Base-by-base conservation (phyloP, 805 yeast genomes). In the Schwanniomyces polymorphus region DNA sequence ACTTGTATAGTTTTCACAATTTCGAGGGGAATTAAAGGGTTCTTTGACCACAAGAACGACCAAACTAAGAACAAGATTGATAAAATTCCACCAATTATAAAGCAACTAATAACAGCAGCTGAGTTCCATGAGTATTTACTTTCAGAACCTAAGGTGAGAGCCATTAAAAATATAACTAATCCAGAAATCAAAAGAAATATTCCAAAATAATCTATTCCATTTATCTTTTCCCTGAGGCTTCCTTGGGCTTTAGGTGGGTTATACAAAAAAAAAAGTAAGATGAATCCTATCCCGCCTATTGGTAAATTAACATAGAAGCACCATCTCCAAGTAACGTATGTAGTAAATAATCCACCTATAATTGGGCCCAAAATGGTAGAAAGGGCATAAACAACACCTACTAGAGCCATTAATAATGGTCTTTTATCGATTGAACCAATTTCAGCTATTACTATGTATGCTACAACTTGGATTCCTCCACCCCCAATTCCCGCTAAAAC, bases 281-380 rank as follows among this genome's bases (percentile, higher is more conserved):
- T 59, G 16, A 68, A 52, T 0, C 82, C 77, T 1, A 69, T 47
- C 1, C 84, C 88, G 11, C 88, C 87, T 37, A 84, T 62, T 3
- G 88, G 88, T 29, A 86, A 61, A 58, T 85, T 86, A 52, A 86
- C 72, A 61, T 81, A 86, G 59, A 84, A 86, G 56, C 87, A 80
- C 89, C 91, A 85, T 58, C 90, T 72, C 90, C 91, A 85, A n/a
- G 79, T 63, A 7, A 74, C 79, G 41, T 74, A 63, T 2, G 77
- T 60, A 1, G 87, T 74, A 48, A 85, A 76, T 0, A 81, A 82
- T 40, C 89, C 89, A 11, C 89, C 89, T 18, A 85, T 58, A 17
- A 82, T 61, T 0, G 90, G 89, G 0, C 89, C 90, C 17, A 72
- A 52, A 5, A 79, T 79, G 3, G 80, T 69, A 1, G 84, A 75